Percentiles rank a stretch among this genome's conserved stretches.
Evolutionary conservation across 1,139 yeast genomes (phyloP).

Genomic region (Scheffersomyces illinoinensis): DNA sequence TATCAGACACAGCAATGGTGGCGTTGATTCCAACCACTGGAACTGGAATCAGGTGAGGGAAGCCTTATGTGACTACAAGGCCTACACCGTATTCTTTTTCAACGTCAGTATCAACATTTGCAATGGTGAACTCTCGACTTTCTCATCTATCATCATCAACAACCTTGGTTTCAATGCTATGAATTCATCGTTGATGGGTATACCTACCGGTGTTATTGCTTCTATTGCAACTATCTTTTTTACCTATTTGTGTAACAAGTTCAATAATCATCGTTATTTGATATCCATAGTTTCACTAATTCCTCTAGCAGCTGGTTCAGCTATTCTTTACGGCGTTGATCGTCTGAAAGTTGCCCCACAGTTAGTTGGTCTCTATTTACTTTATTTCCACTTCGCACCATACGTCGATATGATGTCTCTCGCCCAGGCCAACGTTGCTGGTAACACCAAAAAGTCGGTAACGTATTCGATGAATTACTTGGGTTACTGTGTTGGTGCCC

Average conservation of each 20-base stretch:
- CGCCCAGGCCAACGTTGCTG: constrained; percentile 39
- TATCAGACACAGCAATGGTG: constrained; percentile 27
- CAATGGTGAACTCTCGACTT: constrained; percentile 44
- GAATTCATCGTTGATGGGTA: constrained; percentile 23
- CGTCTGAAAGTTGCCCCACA: constrained; percentile 29
- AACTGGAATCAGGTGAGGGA: constrained; percentile 26
- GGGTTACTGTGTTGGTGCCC: constrained; percentile 34
- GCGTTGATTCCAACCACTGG: constrained; percentile 22
- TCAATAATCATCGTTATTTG: constrained; percentile 15
- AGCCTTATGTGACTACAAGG: constrained; percentile 23
- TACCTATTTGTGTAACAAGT: constrained; percentile 16
- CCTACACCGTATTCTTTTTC: constrained; percentile 29
- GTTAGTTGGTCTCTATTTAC: constrained; percentile 21
- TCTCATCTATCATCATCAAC: constrained; percentile 19
- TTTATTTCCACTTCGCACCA: constrained; percentile 21
- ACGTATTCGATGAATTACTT: constrained; percentile 19
- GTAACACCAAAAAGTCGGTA: constrained; percentile 32
- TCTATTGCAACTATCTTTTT: constrained; percentile 17
- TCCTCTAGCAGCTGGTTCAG: constrained; percentile 21
- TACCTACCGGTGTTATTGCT: constrained; percentile 26
- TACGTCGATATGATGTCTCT: constrained; percentile 36
- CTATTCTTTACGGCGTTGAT: constrained; percentile 15
- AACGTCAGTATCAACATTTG: constrained; percentile 36
- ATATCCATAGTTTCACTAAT: constrained; percentile 14
- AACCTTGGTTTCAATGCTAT: constrained; percentile 20